These are phyloP conservation scores for Eucalyptus sp. DNA, from an alignment of 345 rosid genomes.

Conservation along the genomic window DNA sequence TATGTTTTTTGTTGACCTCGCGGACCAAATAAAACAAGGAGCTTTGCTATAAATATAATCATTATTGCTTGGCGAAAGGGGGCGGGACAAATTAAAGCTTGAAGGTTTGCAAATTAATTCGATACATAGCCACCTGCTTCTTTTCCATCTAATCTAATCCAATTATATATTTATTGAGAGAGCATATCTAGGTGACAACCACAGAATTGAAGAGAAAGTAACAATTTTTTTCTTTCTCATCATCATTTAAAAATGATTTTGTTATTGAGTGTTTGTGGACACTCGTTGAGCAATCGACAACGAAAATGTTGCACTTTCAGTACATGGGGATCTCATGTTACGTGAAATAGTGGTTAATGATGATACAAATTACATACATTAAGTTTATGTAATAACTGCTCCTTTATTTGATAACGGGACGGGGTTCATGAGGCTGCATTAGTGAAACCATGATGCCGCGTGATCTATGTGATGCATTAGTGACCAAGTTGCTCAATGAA, in stretches of 20 bases:
- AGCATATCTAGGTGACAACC: not conserved
- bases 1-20: not conserved
- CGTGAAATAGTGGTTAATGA: not conserved
- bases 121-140: not conserved
- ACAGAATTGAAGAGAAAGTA: not conserved
- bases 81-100: not conserved
- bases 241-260: not conserved
- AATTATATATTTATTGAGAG: accelerated
- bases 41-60: not conserved
- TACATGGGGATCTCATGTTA: not conserved
- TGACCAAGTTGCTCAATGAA: too few relatives aligned
- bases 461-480: not conserved
- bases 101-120: not conserved
- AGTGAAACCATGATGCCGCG: not conserved
- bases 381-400: not conserved
- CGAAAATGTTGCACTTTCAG: accelerated
- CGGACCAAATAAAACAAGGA: not conserved
- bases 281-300: not conserved
- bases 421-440: not conserved
- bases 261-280: not conserved
- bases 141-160: not conserved
- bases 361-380: not conserved
- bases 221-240: not conserved
- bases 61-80: not conserved
- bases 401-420: not conserved